Evolutionary conservation across 306 rosid genomes (phyloP), one percentile per base, ranked within the genome.

Genomic region (Lagenaria siceraria): DNA sequence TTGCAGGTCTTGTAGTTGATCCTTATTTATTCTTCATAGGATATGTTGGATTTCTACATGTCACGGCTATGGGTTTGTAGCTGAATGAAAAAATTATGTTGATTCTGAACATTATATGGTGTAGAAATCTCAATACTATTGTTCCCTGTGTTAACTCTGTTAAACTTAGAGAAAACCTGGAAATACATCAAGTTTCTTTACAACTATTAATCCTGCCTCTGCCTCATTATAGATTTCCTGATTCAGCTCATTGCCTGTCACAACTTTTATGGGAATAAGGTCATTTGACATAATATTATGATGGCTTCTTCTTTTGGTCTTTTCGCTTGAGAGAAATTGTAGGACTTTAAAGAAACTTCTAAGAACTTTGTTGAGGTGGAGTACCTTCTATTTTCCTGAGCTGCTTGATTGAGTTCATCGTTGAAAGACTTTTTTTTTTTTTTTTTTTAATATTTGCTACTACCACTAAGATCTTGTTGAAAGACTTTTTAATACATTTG

Each of bases 1-100:
- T 85, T 96, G 99, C 97, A 96, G 91, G 99, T 96, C 83, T 77
- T 21, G 56, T 78, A 5, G 60, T 22, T 15, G 6, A 21, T 77
- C 18, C 43, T 77, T 63, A 68, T 81, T 35, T 76, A 55, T 61
- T 53, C 24, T 56, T 59, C 51, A 65, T 73, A 14, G 48, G 25
- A 17, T 72, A 49, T 10, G 22, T 73, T 73, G 29, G 40, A 65
- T 65, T 65, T 65, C 29, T n/a, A 35, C 31, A 36, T 19, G 25
- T n/a, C 73, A n/a, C 38, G 73, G 17, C 51, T 65, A 17, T 33
- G 73, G 73, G 6, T 65, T 8, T 15, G 24, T 65, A 35, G 73
- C 22, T n/a, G 51, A 65, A 13, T 9, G 10, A 65, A 19, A 46
- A 65, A 10, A n/a, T 4, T 17, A 31, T 33, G 46, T 31, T 31